Evolutionary conservation across 768 basidiomycete species (phyloP).

Genomic region (Cantharellus cinnabarinus): DNA sequence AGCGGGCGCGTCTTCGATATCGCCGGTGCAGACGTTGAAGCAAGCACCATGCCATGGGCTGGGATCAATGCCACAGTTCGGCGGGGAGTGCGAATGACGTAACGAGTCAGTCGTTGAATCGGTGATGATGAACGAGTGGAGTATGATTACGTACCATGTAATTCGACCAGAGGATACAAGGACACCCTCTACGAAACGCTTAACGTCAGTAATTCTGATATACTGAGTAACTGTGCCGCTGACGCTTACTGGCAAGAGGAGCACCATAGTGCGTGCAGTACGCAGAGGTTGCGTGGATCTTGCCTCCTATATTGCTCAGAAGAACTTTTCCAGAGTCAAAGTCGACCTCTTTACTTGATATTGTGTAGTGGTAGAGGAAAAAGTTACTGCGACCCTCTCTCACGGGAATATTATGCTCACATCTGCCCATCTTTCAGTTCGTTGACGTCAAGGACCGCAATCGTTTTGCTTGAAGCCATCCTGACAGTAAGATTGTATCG

Average conservation of each 20-base stretch:
- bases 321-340: slow-evolving; percentile 62
- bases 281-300: slow-evolving; percentile 58
- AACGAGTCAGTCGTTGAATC: not conserved
- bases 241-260: slow-evolving; percentile 35
- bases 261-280: slow-evolving; percentile 89
- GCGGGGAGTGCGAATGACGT: not conserved
- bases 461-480: slow-evolving; percentile 19
- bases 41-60: slow-evolving; percentile 89
- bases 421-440: slow-evolving; percentile 50
- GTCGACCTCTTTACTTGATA: slow-evolving; percentile 54
- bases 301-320: slow-evolving; percentile 52
- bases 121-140: not conserved
- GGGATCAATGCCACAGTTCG: not conserved
- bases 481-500: not conserved
- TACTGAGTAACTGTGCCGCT: not conserved
- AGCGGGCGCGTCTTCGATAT: slow-evolving; percentile 78
- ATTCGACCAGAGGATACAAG: slow-evolving; percentile 59
- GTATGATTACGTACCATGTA: slow-evolving; percentile 36
- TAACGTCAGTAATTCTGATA: not conserved
- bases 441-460: slow-evolving; percentile 35
- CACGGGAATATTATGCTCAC: slow-evolving; percentile 17
- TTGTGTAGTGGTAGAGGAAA: not conserved
- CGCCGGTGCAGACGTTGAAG: slow-evolving; percentile 69
- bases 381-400: not conserved
- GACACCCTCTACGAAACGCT: slow-evolving; percentile 32